Percentiles rank a stretch among this genome's conserved stretches.
These are phyloP conservation scores for Tetrahymena malaccensis DNA, from an alignment of 73 alveolate species.

Conservation along the genomic window DNA sequence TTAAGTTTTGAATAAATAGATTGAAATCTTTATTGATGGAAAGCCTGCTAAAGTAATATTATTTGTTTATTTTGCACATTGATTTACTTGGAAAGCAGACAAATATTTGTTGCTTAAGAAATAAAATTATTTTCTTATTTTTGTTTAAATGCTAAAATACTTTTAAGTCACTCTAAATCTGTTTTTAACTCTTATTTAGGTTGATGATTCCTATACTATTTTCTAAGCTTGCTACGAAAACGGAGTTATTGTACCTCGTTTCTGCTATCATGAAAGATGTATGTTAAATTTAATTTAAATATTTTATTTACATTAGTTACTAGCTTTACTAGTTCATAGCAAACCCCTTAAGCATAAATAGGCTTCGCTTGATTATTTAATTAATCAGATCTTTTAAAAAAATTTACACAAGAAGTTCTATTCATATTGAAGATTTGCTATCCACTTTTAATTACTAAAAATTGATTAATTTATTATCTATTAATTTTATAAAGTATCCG, in stretches of 20 bases:
- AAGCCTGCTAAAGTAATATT: background rate
- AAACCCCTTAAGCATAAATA: background rate
- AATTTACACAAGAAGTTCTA: background rate
- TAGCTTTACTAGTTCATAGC: background rate
- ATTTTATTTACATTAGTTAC: too few species aligned
- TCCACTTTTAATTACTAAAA: background rate
- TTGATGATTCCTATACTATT: constrained; percentile 48
- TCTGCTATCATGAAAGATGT: constrained; percentile 55
- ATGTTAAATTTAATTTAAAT: background rate
- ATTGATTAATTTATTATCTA: too few species aligned
- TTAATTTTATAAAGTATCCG: constrained; percentile 37
- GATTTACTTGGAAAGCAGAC: background rate
- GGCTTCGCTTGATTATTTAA: background rate
- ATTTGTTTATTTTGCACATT: background rate
- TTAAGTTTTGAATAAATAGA: background rate
- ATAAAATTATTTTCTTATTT: too few species aligned
- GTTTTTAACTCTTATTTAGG: constrained; percentile 3
- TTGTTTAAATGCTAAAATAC: background rate
- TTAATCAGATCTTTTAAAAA: background rate
- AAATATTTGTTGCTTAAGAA: too few species aligned
- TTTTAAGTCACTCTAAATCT: background rate
- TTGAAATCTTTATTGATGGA: background rate
- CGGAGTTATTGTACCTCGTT: constrained; percentile 52
- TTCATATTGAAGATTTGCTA: background rate
- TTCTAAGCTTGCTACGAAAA: constrained; percentile 53